phyloP scores from a whole-genome alignment of 208 protist genomes.

The Wallacemonas sp. region DNA sequence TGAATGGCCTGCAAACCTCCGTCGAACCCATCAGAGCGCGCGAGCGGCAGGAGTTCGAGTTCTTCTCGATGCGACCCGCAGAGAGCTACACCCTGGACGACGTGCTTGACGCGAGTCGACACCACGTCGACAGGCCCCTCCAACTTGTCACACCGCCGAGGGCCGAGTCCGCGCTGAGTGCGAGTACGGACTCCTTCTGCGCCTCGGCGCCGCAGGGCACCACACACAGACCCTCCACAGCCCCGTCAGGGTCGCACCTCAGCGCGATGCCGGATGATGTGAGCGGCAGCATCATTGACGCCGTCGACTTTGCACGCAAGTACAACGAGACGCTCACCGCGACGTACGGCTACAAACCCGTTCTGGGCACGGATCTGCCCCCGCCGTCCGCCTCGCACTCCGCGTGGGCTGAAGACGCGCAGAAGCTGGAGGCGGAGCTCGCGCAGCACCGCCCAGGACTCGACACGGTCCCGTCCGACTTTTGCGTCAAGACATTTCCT shows the following conservation, averaged over 20 bases:
- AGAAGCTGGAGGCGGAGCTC: constrained; percentile 23
- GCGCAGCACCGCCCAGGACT: constrained; percentile 42
- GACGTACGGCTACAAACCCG: constrained; percentile 76
- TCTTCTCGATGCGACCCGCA: constrained; percentile 49
- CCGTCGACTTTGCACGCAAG: constrained; percentile 60
- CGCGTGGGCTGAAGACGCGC: constrained; percentile 20
- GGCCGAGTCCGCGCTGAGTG: background rate
- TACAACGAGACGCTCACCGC: constrained; percentile 73
- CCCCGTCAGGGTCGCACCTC: background rate
- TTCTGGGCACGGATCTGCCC: constrained; percentile 16
- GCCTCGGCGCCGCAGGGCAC: background rate
- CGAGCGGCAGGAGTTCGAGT: constrained; percentile 42
- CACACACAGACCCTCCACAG: background rate
- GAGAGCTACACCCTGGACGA: constrained; percentile 72
- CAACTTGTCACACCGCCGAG: too few species aligned
- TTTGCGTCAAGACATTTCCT: constrained; percentile 18
- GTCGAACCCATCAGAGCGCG: constrained; percentile 39
- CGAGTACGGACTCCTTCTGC: background rate
- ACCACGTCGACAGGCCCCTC: too few species aligned
- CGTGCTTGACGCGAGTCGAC: constrained; percentile 36
- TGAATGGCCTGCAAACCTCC: constrained; percentile 25
- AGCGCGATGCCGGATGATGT: background rate
- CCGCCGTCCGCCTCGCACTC: constrained; percentile 26
- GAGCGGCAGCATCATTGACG: constrained; percentile 66
- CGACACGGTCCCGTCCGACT: constrained; percentile 24